Conservation (phyloP, 225 moss, liverwort and hornwort genomes). For the Neckera pumila region DNA sequence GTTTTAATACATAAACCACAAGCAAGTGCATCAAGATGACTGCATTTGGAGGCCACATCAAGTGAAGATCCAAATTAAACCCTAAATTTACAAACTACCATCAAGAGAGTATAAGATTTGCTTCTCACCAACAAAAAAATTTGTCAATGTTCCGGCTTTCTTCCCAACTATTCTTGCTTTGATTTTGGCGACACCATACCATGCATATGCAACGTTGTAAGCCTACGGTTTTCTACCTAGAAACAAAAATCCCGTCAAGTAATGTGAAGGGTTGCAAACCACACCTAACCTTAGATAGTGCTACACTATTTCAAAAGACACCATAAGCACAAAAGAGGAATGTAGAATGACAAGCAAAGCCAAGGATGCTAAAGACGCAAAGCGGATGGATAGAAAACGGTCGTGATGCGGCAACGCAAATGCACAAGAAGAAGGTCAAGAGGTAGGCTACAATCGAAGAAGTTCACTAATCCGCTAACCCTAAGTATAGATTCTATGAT, state of each 20-base stretch:
- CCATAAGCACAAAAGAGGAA: fast-evolving
- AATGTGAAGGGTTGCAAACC: fast-evolving
- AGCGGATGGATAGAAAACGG: fast-evolving
- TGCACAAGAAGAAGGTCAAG: fast-evolving
- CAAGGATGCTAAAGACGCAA: neutral
- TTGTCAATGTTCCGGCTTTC: too few relatives aligned
- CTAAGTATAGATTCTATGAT: fast-evolving
- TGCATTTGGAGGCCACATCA: too few relatives aligned
- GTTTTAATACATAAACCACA: neutral
- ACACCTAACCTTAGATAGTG: neutral
- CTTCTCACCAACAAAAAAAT: fast-evolving
- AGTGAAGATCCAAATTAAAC: neutral
- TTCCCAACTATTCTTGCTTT: fast-evolving
- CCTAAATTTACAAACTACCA: neutral
- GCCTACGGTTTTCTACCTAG: fast-evolving
- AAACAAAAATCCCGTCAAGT: neutral
- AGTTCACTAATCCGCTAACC: neutral
- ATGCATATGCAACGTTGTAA: fast-evolving
- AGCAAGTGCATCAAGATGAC: neutral
- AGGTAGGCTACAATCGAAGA: neutral
- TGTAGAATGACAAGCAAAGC: neutral
- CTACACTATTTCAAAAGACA: neutral
- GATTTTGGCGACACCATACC: fast-evolving
- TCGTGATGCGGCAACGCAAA: fast-evolving
- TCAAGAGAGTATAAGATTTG: fast-evolving